A percentile compares a stretch with the other conserved stretches of the same genome.
These are phyloP conservation scores for Lodderomyces metapsilosis DNA, from an alignment of 1,139 yeast species.

Conservation along the genomic window DNA sequence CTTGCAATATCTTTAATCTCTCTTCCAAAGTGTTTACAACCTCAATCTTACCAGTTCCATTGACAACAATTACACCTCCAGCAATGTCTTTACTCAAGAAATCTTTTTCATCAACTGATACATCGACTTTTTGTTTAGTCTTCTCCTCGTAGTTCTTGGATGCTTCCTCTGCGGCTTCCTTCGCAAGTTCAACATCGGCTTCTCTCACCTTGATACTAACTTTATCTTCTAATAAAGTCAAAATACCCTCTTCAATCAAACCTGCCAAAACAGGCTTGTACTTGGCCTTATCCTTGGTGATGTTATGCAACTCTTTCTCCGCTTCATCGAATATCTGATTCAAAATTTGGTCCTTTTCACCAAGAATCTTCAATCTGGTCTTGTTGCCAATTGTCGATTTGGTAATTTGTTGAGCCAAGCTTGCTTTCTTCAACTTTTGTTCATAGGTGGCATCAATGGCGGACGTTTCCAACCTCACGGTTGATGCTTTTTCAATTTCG, in stretches of 20 bases:
- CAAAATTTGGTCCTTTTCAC: slow-evolving; percentile 82
- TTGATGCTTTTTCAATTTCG: slow-evolving; percentile 93
- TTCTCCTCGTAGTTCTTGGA: slow-evolving; percentile 61
- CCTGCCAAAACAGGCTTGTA: slow-evolving; percentile 73
- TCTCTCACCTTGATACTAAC: slow-evolving; percentile 69
- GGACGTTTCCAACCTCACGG: slow-evolving; percentile 89
- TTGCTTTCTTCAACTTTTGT: slow-evolving; percentile 84
- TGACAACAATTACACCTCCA: slow-evolving; percentile 82
- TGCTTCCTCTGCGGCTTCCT: slow-evolving; percentile 62
- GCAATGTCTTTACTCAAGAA: slow-evolving; percentile 62
- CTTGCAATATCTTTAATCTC: slow-evolving; percentile 78
- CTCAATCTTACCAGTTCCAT: slow-evolving; percentile 77
- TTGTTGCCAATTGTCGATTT: slow-evolving; percentile 95
- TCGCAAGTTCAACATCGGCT: slow-evolving; percentile 62
- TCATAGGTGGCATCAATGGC: slow-evolving; percentile 82
- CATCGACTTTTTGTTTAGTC: slow-evolving; percentile 49
- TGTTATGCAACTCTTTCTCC: slow-evolving; percentile 54
- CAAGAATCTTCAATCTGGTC: slow-evolving; percentile 85
- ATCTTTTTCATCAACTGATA: slow-evolving; percentile 54
- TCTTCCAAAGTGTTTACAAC: slow-evolving; percentile 92
- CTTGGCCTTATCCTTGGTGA: slow-evolving; percentile 46
- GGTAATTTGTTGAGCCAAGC: slow-evolving; percentile 91
- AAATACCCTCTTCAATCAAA: slow-evolving; percentile 79
- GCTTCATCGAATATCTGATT: slow-evolving; percentile 74
- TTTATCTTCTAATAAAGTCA: slow-evolving; percentile 68